A percentile compares a stretch with the other conserved stretches of the same genome.
Conservation (phyloP, 352 stramenopile genomes). For the Globisporangium echinulatum region DNA sequence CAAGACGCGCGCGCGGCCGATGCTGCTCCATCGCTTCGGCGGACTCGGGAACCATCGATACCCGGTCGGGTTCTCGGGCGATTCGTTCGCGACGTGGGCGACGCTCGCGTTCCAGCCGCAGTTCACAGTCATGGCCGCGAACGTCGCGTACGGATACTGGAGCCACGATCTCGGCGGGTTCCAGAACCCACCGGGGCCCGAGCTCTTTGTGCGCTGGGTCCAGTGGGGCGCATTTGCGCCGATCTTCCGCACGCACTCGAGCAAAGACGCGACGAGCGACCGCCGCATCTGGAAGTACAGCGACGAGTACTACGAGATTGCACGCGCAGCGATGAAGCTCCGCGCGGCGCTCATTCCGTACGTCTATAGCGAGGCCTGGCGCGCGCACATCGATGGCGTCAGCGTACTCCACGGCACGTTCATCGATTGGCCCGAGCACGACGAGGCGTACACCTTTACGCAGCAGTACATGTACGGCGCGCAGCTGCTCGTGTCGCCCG, state of each 20-base stretch:
- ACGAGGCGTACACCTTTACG: conserved; percentile 25
- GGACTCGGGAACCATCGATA: conserved; percentile 51
- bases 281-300: conserved; percentile 31
- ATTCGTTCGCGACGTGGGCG: conserved; percentile 30
- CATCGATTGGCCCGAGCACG: conserved; percentile 28
- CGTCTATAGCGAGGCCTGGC: conserved; percentile 29
- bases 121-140: conserved; percentile 39
- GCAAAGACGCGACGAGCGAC: conserved; percentile 20
- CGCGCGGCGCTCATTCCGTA: conserved; percentile 36
- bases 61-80: conserved; percentile 43
- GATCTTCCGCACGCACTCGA: conserved; percentile 37
- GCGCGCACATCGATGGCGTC: conserved; percentile 21
- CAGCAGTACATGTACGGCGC: conserved; percentile 42
- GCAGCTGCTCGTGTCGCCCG: conserved; percentile 32
- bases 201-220: conserved; percentile 41
- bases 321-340: conserved; percentile 21
- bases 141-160: conserved; percentile 44
- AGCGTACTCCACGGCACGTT: conserved; percentile 32
- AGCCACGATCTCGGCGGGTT: conserved; percentile 44
- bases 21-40: conserved; percentile 41
- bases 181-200: conserved; percentile 17
- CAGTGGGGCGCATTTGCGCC: conserved; percentile 34
- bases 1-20: conserved; percentile 14
- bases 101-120: conserved; percentile 35
- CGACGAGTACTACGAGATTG: conserved; percentile 22